Percentiles rank a stretch among this genome's conserved stretches.
These are phyloP conservation scores for Stramenopiles sp. DNA, from an alignment of 352 stramenopile species.

Conservation along the genomic window DNA sequence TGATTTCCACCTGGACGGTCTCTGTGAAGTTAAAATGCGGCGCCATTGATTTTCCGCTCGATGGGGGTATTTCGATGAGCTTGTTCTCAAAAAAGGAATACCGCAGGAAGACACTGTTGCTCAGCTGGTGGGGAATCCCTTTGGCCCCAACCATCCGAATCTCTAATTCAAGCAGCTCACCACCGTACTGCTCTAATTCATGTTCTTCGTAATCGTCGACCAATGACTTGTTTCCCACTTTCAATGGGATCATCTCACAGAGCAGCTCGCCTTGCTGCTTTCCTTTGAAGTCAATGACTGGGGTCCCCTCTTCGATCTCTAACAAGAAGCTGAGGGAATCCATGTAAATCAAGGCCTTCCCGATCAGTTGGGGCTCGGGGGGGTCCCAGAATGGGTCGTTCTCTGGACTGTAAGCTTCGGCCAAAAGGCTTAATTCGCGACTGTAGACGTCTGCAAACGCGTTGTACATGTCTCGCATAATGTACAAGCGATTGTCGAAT, in stretches of 20 bases:
- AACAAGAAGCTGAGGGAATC: conserved; percentile 32
- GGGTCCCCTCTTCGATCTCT: conserved; percentile 19
- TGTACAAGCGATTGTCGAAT: conserved; percentile 50
- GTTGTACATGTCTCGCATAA: conserved; percentile 64
- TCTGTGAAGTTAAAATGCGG: conserved; percentile 18
- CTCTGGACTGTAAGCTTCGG: conserved; percentile 26
- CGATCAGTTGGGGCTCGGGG: conserved; percentile 41
- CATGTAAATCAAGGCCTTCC: conserved; percentile 43
- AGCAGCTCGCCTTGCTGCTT: conserved; percentile 20
- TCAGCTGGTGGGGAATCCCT: conserved; percentile 18
- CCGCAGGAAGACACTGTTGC: conserved; percentile 14
- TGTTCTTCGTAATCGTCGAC: conserved; percentile 18
- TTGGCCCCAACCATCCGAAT: conserved; percentile 16
- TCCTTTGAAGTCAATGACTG: conserved; percentile 22
- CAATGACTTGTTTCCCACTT: no score
- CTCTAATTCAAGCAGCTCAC: conserved; percentile 16
- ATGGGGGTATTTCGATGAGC: conserved; percentile 14
- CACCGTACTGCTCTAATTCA: conserved; percentile 14
- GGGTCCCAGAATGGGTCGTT: conserved; percentile 51
- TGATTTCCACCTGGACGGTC: conserved; percentile 15
- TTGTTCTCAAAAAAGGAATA: conserved; percentile 21
- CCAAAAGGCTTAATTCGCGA: conserved; percentile 25
- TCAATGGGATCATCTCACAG: no score
- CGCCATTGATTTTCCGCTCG: conserved; percentile 15
- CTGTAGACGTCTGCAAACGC: conserved; percentile 52